phyloP scores from a whole-genome alignment of 768 basidiomycete species.

The Mycena maculata region DNA sequence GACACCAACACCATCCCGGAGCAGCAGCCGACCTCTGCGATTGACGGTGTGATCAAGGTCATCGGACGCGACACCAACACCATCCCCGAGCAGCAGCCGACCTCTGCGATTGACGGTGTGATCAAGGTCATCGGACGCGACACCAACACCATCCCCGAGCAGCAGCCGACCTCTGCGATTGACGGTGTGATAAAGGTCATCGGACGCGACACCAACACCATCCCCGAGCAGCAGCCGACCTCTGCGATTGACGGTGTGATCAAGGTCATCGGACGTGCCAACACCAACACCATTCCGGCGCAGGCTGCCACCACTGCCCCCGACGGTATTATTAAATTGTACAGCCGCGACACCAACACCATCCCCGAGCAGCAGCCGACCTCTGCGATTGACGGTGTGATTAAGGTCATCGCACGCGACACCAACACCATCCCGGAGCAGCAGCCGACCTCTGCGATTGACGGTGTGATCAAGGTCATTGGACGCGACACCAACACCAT shows the following conservation, averaged over 20 bases:
- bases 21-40: slow-evolving; percentile 48
- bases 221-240: neutral
- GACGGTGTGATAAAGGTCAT: too few relatives aligned
- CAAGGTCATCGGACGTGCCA: neutral
- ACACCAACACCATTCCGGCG: neutral
- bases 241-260: neutral
- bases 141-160: slow-evolving; percentile 27
- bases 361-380: slow-evolving; percentile 48
- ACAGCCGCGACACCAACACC: slow-evolving; percentile 28
- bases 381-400: slow-evolving; percentile 50
- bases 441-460: too few relatives aligned
- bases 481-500: slow-evolving; percentile 40
- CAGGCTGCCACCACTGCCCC: neutral
- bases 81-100: neutral
- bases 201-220: too few relatives aligned
- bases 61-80: slow-evolving; percentile 48
- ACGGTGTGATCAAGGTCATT: slow-evolving; percentile 48
- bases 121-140: slow-evolving; percentile 49
- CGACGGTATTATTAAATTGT: neutral
- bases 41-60: slow-evolving; percentile 46
- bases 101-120: slow-evolving; percentile 27
- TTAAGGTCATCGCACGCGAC: slow-evolving; percentile 48
- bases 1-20: slow-evolving; percentile 29
- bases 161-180: too few relatives aligned
- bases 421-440: slow-evolving; percentile 27